Evolutionary conservation across 2,329 filamentous ascomycete genomes (phyloP).

Genomic region (Coniosporium tulheliwenetii): DNA sequence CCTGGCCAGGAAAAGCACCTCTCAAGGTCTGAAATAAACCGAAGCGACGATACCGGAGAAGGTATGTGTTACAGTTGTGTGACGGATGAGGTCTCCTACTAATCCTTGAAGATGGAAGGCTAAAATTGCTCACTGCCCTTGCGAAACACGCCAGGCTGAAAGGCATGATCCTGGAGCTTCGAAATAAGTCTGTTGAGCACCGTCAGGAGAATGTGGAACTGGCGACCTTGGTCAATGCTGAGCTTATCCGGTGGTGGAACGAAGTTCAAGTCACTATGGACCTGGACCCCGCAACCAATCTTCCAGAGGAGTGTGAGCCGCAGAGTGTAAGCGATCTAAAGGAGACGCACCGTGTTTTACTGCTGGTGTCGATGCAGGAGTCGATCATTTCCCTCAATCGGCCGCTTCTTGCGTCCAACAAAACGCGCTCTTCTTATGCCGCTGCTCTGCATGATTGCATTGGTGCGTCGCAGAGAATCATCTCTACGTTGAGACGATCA

Average conservation of each 20-base stretch:
- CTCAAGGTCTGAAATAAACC: no score
- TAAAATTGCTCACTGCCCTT: conserved; percentile 24
- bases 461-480: conserved; percentile 31
- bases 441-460: conserved; percentile 36
- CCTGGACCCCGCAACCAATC: conserved; percentile 13
- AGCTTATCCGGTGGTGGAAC: conserved; percentile 37
- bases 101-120: conserved; percentile 6
- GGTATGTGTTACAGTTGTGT: no score
- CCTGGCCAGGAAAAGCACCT: conserved; percentile 31
- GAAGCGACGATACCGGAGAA: no score
- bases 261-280: conserved; percentile 35
- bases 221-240: conserved; percentile 30
- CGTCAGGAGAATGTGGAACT: conserved; percentile 27
- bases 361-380: conserved; percentile 32
- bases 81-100: background rate
- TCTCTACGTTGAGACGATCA: conserved; percentile 23
- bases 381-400: conserved; percentile 35
- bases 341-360: conserved; percentile 24
- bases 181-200: conserved; percentile 35
- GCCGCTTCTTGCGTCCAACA: conserved; percentile 31
- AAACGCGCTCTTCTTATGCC: conserved; percentile 27
- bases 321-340: conserved; percentile 7
- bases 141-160: conserved; percentile 33
- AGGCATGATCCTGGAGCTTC: conserved; percentile 35
- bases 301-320: conserved; percentile 4